Base-by-base conservation (phyloP, 192 early-diverging fungal species). In the Coemansia sp. region DNA sequence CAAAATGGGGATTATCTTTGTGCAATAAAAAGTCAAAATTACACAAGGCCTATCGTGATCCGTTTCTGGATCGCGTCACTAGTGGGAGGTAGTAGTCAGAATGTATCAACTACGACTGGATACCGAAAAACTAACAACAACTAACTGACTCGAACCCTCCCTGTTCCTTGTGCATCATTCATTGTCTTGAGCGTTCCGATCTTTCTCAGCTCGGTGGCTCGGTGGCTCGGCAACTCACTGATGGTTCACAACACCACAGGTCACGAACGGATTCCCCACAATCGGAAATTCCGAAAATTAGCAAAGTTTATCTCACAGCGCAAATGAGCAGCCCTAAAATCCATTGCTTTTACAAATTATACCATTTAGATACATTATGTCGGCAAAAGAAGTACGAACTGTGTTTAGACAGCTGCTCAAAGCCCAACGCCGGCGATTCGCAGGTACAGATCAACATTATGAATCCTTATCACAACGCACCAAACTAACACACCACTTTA, bases 351-450 rank as follows among this genome's bases (percentile, higher is more conserved):
- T 54, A 8, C 19, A 51, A 51, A 31, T 26, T 12, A 58, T 31
- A 12, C 8, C 31, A 34, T 34, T 34, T 34, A 34, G 1, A 34
- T 34, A 34, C 31, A 31, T 31, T 0, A 77, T 78, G 75, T 64
- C 66, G 19, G 59, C 64, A 5, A 69, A 22, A 25, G 54, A 72
- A 48, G 75, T 40, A 34, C 71, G 71, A n/a, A 66, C 59, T 7
- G 71, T 67, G 12, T 79, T 69, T 34, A 63, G 76, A 47, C 57
- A 68, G 9, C 67, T 79, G 11, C 51, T 79, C 53, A 73, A 73
- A 46, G 58, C 57, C 4, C 71, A 79, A 53, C 59, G 57, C 4
- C 63, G 50, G 64, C 52, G 76, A 25, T 79, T 79, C 53, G 62
- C 57, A 59, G 66, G 72, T 60, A 74, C 42, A 25, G 28, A 17